Conservation (phyloP, 768 basidiomycete genomes). For the Steccherinum ochraceum region DNA sequence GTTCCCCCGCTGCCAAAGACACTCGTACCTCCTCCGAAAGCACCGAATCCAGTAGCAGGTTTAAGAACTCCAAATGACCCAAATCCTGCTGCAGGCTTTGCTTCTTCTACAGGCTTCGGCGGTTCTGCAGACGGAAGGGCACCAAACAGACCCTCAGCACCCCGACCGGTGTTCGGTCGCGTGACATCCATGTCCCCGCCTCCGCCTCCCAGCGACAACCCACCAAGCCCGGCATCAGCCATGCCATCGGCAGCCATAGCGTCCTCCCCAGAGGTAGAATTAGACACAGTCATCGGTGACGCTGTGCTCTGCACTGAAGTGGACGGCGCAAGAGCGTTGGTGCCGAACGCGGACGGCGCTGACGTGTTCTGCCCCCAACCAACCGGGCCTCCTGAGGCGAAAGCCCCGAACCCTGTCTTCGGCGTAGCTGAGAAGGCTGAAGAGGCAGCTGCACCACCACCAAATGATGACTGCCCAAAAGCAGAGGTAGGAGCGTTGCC, state of each 20-base stretch:
- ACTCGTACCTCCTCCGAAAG: slow-evolving; percentile 10
- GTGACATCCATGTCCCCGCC: background rate
- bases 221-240: background rate
- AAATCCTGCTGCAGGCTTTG: background rate
- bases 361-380: background rate
- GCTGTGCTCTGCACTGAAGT: background rate
- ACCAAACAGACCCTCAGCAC: background rate
- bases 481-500: slow-evolving; percentile 6
- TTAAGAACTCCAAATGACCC: slow-evolving; percentile 8
- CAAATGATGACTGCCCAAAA: slow-evolving; percentile 15
- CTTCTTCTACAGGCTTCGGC: background rate
- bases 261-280: background rate
- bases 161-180: background rate
- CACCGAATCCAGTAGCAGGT: slow-evolving; percentile 24
- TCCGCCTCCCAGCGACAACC: background rate
- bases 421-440: background rate
- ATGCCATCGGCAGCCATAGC: background rate
- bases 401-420: slow-evolving; percentile 5
- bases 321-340: background rate
- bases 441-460: background rate
- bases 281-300: background rate
- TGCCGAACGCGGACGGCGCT: background rate
- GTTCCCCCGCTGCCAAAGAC: slow-evolving; percentile 8
- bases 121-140: background rate
- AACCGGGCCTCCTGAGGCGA: slow-evolving; percentile 3